These are phyloP conservation scores for Speleostelium caveatum DNA, from an alignment of 78 protist genomes.

Conservation along the genomic window DNA sequence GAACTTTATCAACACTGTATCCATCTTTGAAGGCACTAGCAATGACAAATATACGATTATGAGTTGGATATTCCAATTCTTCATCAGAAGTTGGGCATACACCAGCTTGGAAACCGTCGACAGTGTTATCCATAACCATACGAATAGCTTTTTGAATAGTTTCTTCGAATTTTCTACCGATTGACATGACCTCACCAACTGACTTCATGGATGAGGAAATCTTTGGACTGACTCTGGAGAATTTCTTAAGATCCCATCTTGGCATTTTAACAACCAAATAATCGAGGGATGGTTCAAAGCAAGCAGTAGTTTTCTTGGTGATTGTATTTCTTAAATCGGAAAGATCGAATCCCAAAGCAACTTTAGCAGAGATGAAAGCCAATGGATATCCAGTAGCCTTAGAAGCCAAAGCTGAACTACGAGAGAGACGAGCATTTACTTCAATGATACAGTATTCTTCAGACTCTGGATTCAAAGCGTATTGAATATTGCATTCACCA, in stretches of 20 bases:
- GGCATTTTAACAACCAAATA: constrained; percentile 96
- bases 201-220: constrained; percentile 95
- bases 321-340: constrained; percentile 89
- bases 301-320: constrained; percentile 94
- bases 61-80: constrained; percentile 87
- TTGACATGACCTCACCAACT: constrained; percentile 98
- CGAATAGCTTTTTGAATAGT: constrained; percentile 89
- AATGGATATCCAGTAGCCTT: constrained; percentile 99
- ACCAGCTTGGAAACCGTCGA: constrained; percentile 72
- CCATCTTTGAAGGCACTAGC: constrained; percentile 90
- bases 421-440: constrained; percentile 97
- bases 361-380: constrained; percentile 97
- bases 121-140: constrained; percentile 64
- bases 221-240: constrained; percentile 80
- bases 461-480: constrained; percentile 96
- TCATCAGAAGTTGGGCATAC: constrained; percentile 77
- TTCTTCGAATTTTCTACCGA: constrained; percentile 97
- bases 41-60: constrained; percentile 90
- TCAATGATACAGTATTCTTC: constrained; percentile 91
- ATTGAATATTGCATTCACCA: constrained; percentile 99
- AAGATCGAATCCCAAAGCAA: constrained; percentile 91
- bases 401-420: constrained; percentile 96
- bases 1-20: constrained; percentile 87
- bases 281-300: constrained; percentile 98
- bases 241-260: constrained; percentile 93